phyloP scores from a whole-genome alignment of 108 stramenopile species.

The Cyclotella baltica region DNA sequence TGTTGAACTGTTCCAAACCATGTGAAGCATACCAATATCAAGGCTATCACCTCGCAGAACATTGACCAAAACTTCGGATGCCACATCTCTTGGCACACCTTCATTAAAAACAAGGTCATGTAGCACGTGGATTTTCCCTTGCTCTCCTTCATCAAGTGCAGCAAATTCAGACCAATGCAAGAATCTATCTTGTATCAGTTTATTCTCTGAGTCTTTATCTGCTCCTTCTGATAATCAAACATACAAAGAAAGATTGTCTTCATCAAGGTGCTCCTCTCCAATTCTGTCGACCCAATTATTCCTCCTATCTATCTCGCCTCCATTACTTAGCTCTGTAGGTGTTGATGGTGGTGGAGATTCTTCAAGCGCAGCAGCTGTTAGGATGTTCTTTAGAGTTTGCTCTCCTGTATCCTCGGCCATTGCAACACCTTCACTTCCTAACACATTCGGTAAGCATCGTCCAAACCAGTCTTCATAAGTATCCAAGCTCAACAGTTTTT shows the following conservation, averaged over 20 bases:
- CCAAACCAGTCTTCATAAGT: constrained; percentile 88
- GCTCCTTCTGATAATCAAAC: constrained; percentile 87
- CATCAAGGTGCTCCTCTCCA: constrained; percentile 85
- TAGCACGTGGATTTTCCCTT: constrained; percentile 79
- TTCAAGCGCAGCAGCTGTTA: constrained; percentile 58
- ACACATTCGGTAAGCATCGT: constrained; percentile 64
- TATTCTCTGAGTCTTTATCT: no score
- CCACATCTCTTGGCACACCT: constrained; percentile 54
- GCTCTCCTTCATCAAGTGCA: constrained; percentile 83
- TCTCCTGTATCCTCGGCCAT: constrained; percentile 77
- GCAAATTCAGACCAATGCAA: constrained; percentile 63
- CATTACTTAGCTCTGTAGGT: constrained; percentile 23
- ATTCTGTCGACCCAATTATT: constrained; percentile 85
- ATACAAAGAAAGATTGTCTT: constrained; percentile 89
- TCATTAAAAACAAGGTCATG: constrained; percentile 85
- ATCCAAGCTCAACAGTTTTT: constrained; percentile 74
- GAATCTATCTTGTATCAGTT: no score
- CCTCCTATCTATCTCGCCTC: constrained; percentile 11
- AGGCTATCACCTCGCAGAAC: constrained; percentile 76
- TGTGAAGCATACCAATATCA: constrained; percentile 88
- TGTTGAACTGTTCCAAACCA: constrained; percentile 56
- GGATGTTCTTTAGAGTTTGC: constrained; percentile 76
- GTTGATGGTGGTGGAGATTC: constrained; percentile 49
- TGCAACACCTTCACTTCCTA: constrained; percentile 85
- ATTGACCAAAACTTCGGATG: constrained; percentile 66